A percentile compares a stretch with the other conserved stretches of the same genome.
Conservation (phyloP, 371 early-diverging fungal genomes). For the Rhizopus sp. region DNA sequence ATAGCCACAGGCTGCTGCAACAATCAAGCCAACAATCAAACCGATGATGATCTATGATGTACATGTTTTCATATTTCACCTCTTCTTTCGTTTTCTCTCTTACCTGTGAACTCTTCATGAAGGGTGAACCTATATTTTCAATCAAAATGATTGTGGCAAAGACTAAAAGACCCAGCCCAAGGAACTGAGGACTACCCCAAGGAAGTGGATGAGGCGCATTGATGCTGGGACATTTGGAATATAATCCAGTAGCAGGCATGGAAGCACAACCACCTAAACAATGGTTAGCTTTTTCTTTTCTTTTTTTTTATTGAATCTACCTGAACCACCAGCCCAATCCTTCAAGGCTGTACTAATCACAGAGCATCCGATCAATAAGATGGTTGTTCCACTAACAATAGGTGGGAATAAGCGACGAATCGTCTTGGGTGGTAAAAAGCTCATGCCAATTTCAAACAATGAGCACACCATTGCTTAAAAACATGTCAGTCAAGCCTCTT, state of each 20-base stretch:
- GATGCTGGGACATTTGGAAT: conserved; percentile 54
- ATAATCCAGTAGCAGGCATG: conserved; percentile 55
- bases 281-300: background rate
- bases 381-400: conserved; percentile 61
- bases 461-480: conserved; percentile 51
- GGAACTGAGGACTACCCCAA: conserved; percentile 63
- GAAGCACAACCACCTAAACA: conserved; percentile 28
- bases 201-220: conserved; percentile 61
- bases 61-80: background rate
- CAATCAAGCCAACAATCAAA: conserved; percentile 61
- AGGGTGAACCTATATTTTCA: conserved; percentile 66
- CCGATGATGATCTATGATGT: conserved; percentile 51
- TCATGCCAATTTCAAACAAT: conserved; percentile 54
- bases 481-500: background rate
- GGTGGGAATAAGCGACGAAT: conserved; percentile 61
- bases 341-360: conserved; percentile 55
- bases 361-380: conserved; percentile 61
- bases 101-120: conserved; percentile 64
- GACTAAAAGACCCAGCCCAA: conserved; percentile 65
- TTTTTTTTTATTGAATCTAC: conserved; percentile 8
- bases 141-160: conserved; percentile 61
- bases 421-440: conserved; percentile 59
- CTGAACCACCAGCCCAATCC: conserved; percentile 65
- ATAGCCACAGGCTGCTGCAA: conserved; percentile 63
- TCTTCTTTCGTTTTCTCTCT: background rate